Conservation (phyloP, 1,284 basidiomycete species). For the Marasmius sp. region DNA sequence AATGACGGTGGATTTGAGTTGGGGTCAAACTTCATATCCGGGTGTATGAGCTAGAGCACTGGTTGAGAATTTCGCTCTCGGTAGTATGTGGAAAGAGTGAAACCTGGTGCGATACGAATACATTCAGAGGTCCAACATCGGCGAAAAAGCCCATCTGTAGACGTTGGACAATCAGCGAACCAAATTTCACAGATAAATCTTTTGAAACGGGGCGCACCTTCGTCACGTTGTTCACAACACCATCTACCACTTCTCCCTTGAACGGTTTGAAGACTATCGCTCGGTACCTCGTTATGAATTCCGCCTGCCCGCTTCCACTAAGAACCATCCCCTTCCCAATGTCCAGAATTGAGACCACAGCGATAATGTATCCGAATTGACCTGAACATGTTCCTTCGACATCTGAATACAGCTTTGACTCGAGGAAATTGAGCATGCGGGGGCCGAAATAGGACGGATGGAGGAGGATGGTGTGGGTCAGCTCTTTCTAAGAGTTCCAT, state of each 20-base stretch:
- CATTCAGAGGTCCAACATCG: slow-evolving; percentile 89
- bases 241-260: slow-evolving; percentile 98
- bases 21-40: slow-evolving; percentile 90
- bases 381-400: slow-evolving; percentile 98
- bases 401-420: slow-evolving; percentile 92
- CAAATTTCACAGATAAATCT: neutral
- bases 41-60: slow-evolving; percentile 76
- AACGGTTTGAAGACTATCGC: slow-evolving; percentile 98
- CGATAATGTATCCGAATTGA: slow-evolving; percentile 96
- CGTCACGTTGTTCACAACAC: slow-evolving; percentile 93
- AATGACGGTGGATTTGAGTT: slow-evolving; percentile 92
- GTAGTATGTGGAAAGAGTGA: slow-evolving; percentile 29
- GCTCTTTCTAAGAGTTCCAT: slow-evolving; percentile 69
- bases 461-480: slow-evolving; percentile 93
- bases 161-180: neutral
- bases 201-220: slow-evolving; percentile 68
- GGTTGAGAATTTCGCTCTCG: slow-evolving; percentile 13
- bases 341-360: slow-evolving; percentile 87
- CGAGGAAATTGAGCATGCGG: slow-evolving; percentile 89
- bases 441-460: slow-evolving; percentile 99
- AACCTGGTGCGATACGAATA: slow-evolving; percentile 95
- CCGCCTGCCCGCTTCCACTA: slow-evolving; percentile 90
- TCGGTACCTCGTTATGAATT: slow-evolving; percentile 88
- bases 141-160: slow-evolving; percentile 96
- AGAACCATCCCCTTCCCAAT: slow-evolving; percentile 91